Percentiles rank a stretch among this genome's conserved stretches.
phyloP scores from a whole-genome alignment of 1,139 yeast species.

The Yamadazyma songkhlaensis region DNA sequence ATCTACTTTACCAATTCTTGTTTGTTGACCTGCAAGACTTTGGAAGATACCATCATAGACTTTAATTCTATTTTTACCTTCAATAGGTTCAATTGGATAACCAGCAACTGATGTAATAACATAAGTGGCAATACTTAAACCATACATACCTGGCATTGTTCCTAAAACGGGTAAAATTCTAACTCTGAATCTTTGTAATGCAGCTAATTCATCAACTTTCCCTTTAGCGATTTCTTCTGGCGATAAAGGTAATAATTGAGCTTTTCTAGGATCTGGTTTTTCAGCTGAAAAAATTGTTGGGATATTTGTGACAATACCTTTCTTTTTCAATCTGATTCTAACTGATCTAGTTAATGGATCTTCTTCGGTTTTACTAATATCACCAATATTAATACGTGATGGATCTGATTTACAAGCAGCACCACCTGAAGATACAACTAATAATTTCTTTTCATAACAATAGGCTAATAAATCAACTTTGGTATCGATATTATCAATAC shows the following conservation, averaged over 20 bases:
- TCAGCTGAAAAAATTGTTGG: constrained; percentile 92
- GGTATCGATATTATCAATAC: constrained; percentile 94
- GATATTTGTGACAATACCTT: constrained; percentile 72
- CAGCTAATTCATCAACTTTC: constrained; percentile 81
- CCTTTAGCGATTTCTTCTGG: constrained; percentile 80
- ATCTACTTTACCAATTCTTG: constrained; percentile 66
- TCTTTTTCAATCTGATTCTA: constrained; percentile 73
- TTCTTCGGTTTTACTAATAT: constrained; percentile 66
- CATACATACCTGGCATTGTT: constrained; percentile 95
- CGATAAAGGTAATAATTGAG: constrained; percentile 76
- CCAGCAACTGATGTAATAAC: constrained; percentile 78
- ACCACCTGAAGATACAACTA: constrained; percentile 87
- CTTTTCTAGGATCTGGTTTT: constrained; percentile 94
- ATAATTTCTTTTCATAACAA: constrained; percentile 57
- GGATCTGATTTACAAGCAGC: constrained; percentile 75
- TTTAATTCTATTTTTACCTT: constrained; percentile 86
- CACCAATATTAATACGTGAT: constrained; percentile 43
- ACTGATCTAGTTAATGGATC: constrained; percentile 91
- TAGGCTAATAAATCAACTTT: constrained; percentile 83
- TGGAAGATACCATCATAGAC: constrained; percentile 80
- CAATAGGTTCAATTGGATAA: constrained; percentile 83
- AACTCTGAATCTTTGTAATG: constrained; percentile 85
- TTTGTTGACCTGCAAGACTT: constrained; percentile 82
- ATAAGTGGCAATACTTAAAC: constrained; percentile 83
- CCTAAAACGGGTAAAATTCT: constrained; percentile 93